These are phyloP conservation scores for Pestalotiopsis fici DNA, from an alignment of 2,329 filamentous ascomycete genomes.

Conservation along the genomic window DNA sequence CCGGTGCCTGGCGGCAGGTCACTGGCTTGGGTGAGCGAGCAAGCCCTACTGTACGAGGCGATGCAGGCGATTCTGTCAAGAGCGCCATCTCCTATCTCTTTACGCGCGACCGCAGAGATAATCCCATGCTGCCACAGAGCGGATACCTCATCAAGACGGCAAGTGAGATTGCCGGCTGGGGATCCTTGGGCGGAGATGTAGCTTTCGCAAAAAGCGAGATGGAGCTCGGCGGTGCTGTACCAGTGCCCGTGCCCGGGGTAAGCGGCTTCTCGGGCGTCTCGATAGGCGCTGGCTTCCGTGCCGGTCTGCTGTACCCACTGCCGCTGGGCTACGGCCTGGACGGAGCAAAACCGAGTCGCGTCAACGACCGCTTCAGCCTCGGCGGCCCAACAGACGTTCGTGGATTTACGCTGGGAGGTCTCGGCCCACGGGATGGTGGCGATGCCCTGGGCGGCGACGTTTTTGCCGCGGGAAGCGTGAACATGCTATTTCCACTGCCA, in stretches of 20 bases:
- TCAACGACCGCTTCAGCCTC: constrained; percentile 94
- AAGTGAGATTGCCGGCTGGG: constrained; percentile 84
- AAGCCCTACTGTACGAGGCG: constrained; percentile 77
- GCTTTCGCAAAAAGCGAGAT: constrained; percentile 93
- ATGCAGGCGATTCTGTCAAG: constrained; percentile 91
- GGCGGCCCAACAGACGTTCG: constrained; percentile 94
- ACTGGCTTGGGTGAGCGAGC: constrained; percentile 76
- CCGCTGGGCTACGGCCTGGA: constrained; percentile 58
- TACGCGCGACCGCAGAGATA: constrained; percentile 78
- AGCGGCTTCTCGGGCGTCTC: constrained; percentile 74
- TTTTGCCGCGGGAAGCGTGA: constrained; percentile 86
- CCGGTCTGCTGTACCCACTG: constrained; percentile 83
- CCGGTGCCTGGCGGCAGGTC: constrained; percentile 82
- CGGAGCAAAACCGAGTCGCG: constrained; percentile 67
- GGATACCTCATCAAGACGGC: constrained; percentile 80
- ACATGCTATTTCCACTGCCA: constrained; percentile 82
- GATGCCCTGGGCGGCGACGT: constrained; percentile 91
- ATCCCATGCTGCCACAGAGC: constrained; percentile 78
- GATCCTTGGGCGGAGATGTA: constrained; percentile 82
- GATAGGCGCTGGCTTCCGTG: constrained; percentile 78
- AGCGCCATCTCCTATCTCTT: constrained; percentile 83
- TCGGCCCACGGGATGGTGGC: constrained; percentile 82
- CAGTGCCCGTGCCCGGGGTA: constrained; percentile 71
- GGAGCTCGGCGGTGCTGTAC: constrained; percentile 75
- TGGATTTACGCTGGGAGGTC: constrained; percentile 85